phyloP scores from a whole-genome alignment of 768 basidiomycete species.

The Boletus sp. region DNA sequence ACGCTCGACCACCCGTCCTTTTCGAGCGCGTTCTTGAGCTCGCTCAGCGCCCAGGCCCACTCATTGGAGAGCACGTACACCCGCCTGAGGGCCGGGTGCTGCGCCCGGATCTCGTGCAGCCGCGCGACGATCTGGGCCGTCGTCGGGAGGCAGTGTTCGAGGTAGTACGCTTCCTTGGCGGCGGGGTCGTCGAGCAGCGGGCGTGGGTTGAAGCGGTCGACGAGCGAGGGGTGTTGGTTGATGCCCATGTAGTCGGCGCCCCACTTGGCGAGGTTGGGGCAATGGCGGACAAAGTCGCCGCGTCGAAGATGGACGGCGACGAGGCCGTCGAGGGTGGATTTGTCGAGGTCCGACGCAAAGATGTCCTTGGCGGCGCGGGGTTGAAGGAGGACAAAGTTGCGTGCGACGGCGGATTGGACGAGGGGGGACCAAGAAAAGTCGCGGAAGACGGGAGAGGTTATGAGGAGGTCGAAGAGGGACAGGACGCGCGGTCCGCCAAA shows the following conservation, averaged over 20 bases:
- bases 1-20: conserved; percentile 52
- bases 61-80: conserved; percentile 54
- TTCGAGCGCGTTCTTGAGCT: conserved; percentile 36
- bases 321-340: conserved; percentile 37
- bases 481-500: conserved; percentile 43
- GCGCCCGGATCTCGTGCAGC: conserved; percentile 34
- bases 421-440: conserved; percentile 55
- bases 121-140: conserved; percentile 40
- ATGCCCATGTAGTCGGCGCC: conserved; percentile 46
- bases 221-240: conserved; percentile 39
- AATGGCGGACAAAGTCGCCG: conserved; percentile 60
- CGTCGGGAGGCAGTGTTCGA: conserved; percentile 38
- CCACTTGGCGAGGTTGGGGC: conserved; percentile 47
- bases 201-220: conserved; percentile 39
- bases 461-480: conserved; percentile 42
- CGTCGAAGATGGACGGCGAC: conserved; percentile 56
- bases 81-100: conserved; percentile 28
- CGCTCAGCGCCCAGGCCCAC: conserved; percentile 41
- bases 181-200: conserved; percentile 3
- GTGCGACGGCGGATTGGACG: conserved; percentile 46
- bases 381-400: conserved; percentile 44
- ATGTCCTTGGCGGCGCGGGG: conserved; percentile 28
- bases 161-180: conserved; percentile 12
- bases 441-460: conserved; percentile 45
- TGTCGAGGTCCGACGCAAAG: conserved; percentile 12